Conservation (phyloP, 305 asterid species). For the Rubia balearica region DNA sequence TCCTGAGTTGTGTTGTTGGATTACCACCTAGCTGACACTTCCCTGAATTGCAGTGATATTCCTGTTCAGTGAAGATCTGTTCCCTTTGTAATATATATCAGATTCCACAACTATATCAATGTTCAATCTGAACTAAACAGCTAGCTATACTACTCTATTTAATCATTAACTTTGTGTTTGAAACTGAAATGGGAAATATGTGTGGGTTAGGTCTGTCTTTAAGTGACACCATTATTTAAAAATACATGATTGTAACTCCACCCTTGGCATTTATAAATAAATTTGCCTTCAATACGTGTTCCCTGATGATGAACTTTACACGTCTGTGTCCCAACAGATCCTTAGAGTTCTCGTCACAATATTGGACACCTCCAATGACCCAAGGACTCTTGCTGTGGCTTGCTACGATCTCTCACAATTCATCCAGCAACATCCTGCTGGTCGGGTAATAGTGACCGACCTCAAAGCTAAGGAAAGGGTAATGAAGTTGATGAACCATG, state of each 20-base stretch:
- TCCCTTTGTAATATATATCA: no score
- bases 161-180: no score
- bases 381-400: slow-evolving; percentile 84
- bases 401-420: slow-evolving; percentile 89
- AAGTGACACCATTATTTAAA: not conserved
- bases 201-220: not conserved
- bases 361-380: slow-evolving; percentile 73
- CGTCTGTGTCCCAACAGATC: slow-evolving; percentile 37
- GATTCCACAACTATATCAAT: no score
- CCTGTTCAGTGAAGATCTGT: no score
- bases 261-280: not conserved
- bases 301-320: not conserved
- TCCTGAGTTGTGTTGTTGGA: not conserved
- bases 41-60: not conserved
- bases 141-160: no score
- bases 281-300: not conserved
- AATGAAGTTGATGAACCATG: slow-evolving; percentile 94
- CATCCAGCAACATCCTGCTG: slow-evolving; percentile 87
- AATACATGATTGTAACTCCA: not conserved
- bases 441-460: slow-evolving; percentile 72
- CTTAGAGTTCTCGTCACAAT: slow-evolving; percentile 78
- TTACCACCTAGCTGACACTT: not conserved
- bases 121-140: no score
- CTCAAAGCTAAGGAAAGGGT: slow-evolving; percentile 94
- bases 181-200: no score